phyloP scores from a whole-genome alignment of 2,329 filamentous ascomycete genomes.

The Leptographium flavum region DNA sequence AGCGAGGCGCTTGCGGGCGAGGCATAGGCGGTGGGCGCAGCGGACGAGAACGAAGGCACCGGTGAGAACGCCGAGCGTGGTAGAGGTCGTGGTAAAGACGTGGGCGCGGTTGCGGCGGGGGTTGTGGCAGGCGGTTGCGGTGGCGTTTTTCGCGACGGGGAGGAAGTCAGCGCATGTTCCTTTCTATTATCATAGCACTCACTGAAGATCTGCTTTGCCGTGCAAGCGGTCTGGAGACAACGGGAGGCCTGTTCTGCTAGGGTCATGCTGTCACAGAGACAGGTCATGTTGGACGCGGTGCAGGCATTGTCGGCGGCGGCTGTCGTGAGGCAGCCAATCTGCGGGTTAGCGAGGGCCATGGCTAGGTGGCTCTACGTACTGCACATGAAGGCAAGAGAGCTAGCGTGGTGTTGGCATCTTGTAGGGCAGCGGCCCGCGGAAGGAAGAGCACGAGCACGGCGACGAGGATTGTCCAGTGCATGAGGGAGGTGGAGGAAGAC shows the following conservation, averaged over 20 bases:
- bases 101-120: slow-evolving; percentile 16
- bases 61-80: slow-evolving; percentile 19
- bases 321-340: neutral
- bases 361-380: neutral
- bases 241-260: neutral
- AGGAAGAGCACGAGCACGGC: no score
- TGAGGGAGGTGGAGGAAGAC: no score
- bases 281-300: neutral
- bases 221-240: slow-evolving; percentile 6
- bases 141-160: slow-evolving; percentile 14
- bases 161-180: neutral
- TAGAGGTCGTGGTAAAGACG: slow-evolving; percentile 18
- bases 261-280: slow-evolving; percentile 3
- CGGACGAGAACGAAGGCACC: slow-evolving; percentile 24
- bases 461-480: no score
- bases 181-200: slow-evolving; percentile 1
- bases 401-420: neutral
- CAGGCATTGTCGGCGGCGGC: neutral
- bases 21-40: slow-evolving; percentile 19
- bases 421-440: neutral
- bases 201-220: neutral
- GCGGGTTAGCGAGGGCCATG: neutral
- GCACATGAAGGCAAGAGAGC: neutral
- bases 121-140: slow-evolving; percentile 14
- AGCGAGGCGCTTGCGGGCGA: slow-evolving; percentile 17